phyloP scores from a whole-genome alignment of 495 filamentous ascomycete species.

The Parathielavia appendiculata region DNA sequence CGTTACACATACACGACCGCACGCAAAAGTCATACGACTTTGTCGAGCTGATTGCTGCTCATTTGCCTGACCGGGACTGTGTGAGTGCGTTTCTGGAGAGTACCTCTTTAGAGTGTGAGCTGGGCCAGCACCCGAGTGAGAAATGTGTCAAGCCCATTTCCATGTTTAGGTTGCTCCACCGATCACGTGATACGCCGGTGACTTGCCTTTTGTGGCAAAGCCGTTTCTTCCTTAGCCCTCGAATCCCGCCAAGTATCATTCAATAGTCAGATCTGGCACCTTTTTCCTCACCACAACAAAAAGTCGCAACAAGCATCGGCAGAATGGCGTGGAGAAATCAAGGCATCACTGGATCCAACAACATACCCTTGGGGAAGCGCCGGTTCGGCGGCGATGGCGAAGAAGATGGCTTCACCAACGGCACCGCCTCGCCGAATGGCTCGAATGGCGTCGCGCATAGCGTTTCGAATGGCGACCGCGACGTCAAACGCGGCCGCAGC shows the following conservation, averaged over 20 bases:
- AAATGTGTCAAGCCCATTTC: too few species aligned
- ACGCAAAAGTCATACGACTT: too few species aligned
- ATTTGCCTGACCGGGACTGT: too few species aligned
- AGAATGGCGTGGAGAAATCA: constrained; percentile 89
- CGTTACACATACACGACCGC: too few species aligned
- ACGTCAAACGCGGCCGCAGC: constrained; percentile 57
- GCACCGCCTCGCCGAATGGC: constrained; percentile 4
- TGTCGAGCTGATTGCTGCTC: too few species aligned
- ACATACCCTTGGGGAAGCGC: constrained; percentile 88
- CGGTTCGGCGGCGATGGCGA: constrained; percentile 69
- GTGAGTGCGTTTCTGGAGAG: too few species aligned
- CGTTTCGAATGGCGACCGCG: constrained; percentile 47
- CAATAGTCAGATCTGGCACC: background rate
- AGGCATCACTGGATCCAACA: constrained; percentile 97
- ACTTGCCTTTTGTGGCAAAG: too few species aligned
- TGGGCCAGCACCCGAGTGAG: too few species aligned
- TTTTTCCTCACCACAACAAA: background rate
- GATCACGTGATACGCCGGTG: too few species aligned
- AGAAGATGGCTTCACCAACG: constrained; percentile 37
- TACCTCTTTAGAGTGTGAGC: too few species aligned
- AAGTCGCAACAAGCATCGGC: constrained; percentile 1
- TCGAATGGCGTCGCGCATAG: background rate
- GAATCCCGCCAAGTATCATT: background rate
- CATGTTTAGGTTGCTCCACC: too few species aligned
- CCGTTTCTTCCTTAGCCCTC: background rate